Evolutionary conservation across 768 basidiomycete genomes (phyloP), one percentile per base, ranked within the genome.

Genomic region (Trametes sanguinea): DNA sequence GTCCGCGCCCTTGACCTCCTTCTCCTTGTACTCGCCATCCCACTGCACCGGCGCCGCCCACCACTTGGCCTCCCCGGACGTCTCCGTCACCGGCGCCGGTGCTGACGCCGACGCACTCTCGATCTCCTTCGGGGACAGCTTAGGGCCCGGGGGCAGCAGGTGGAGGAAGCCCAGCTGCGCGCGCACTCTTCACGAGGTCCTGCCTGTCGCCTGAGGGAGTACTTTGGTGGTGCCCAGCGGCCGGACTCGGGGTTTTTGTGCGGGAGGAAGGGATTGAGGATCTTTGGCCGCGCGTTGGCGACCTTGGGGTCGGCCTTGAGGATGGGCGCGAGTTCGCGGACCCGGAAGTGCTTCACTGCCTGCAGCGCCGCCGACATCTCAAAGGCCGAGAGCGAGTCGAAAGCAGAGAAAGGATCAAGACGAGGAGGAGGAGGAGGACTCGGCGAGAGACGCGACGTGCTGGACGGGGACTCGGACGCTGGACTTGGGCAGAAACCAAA

Each of bases 161-260:
- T 85, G 79, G 46, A 88, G 70, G 43, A 78, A 78, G 77, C 37
- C 80, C 81, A 22, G 77, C 75, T 27, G 74, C 74, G 61, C 83
- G 83, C 3, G 92, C 92, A 53, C 80, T 80, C 76, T 91, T 93
- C 51, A 93, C 77, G 39, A 94, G 78, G 44, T 90, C 88, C 10
- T n/a, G 89, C 89, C 72, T 94, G 92, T 37, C 84, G 83, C 17
- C 92, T 84, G 29, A 89, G 74, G 4, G 91, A 93, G 67, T 89
- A 87, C 62, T 82, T 83, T 10, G 92, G 80, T 0, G 86, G 83
- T 30, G 79, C 80, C 89, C 90, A 92, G 71, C 83, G 78, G 22
- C 83, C 84, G 0, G 85, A 84, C 51, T 80, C 76, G 0, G 83
- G 75, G 65, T 88, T 88, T 56, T 78, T 80, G 48, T 76, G 79